Conservation (phyloP, 2,329 filamentous ascomycete species). For the Sporothrix curviconia region DNA sequence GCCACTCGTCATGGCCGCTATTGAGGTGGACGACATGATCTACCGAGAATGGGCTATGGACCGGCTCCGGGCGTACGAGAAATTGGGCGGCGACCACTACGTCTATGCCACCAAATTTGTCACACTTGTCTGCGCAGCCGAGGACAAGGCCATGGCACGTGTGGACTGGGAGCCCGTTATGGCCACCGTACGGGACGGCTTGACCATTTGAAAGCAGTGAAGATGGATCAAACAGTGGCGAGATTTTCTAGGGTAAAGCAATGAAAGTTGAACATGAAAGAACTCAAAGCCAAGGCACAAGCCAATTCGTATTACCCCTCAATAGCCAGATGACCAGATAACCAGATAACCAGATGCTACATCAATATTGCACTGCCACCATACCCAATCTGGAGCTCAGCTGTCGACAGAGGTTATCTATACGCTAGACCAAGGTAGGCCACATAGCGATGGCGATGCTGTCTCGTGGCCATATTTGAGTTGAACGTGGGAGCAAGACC, state of each 20-base stretch:
- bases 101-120: background rate
- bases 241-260: no score
- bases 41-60: slow-evolving; percentile 4
- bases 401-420: background rate
- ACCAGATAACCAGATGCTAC: no score
- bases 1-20: background rate
- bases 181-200: background rate
- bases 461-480: background rate
- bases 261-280: no score
- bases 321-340: background rate
- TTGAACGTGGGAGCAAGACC: no score
- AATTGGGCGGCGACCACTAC: slow-evolving; percentile 2
- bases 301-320: no score
- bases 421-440: background rate
- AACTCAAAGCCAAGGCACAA: no score
- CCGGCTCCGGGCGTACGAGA: background rate
- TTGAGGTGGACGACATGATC: slow-evolving; percentile 2
- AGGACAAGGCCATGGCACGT: background rate
- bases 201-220: no score
- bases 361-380: background rate
- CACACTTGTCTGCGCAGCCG: background rate
- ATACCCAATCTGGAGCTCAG: background rate
- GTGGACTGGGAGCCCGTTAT: slow-evolving; percentile 5
- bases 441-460: background rate
- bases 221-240: no score